These are phyloP conservation scores for Symmetrospora coprosmae DNA, from an alignment of 768 basidiomycete species.

Conservation along the genomic window DNA sequence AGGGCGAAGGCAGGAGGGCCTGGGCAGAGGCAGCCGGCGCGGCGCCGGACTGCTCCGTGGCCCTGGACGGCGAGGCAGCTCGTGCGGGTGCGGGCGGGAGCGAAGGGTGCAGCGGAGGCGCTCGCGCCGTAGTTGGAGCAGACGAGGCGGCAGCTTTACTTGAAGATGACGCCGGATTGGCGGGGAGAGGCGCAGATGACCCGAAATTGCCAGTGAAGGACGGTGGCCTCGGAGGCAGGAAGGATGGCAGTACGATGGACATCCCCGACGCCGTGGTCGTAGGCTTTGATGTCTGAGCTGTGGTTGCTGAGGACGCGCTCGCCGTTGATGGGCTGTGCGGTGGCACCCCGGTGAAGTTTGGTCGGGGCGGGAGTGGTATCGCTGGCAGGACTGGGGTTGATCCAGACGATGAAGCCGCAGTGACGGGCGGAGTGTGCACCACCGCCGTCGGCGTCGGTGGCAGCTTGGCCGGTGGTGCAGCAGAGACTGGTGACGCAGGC, in stretches of 20 bases:
- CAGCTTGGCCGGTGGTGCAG: neutral
- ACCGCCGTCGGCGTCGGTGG: neutral
- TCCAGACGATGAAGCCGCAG: too few relatives aligned
- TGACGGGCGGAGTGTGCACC: neutral
- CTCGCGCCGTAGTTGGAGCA: neutral
- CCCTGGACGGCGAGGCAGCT: too few relatives aligned
- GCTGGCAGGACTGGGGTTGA: too few relatives aligned
- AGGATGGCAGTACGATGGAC: constrained; percentile 2
- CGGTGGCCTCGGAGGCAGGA: constrained; percentile 4
- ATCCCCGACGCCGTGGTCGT: too few relatives aligned
- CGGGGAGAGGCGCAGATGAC: neutral
- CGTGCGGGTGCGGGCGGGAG: neutral
- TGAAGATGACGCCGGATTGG: neutral
- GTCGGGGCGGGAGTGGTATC: neutral
- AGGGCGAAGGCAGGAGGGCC: too few relatives aligned
- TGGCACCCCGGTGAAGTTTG: constrained; percentile 6
- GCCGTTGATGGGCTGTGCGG: too few relatives aligned
- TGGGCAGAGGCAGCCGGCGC: too few relatives aligned
- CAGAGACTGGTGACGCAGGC: neutral
- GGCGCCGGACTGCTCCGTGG: neutral
- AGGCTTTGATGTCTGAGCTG: too few relatives aligned
- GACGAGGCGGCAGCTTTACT: neutral
- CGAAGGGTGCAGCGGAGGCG: too few relatives aligned
- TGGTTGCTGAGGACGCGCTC: too few relatives aligned
- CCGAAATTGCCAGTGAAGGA: neutral